Evolutionary conservation across 2,329 filamentous ascomycete species (phyloP).

Genomic region (Penicillium sp.): DNA sequence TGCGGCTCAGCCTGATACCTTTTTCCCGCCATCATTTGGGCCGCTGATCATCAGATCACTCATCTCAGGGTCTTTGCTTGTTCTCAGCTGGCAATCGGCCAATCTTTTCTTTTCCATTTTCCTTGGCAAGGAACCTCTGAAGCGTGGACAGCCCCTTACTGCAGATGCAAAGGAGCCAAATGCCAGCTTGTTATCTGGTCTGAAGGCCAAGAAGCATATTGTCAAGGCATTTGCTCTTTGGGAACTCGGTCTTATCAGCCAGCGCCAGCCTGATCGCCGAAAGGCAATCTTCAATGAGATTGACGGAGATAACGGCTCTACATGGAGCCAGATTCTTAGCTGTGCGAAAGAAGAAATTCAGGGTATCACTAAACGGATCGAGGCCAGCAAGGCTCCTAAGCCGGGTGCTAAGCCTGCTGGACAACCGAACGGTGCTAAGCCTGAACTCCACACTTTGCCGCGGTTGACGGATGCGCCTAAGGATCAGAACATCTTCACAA

Average conservation of each 20-base stretch:
- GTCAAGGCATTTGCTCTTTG: slow-evolving; percentile 86
- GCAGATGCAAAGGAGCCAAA: slow-evolving; percentile 88
- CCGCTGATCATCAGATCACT: slow-evolving; percentile 63
- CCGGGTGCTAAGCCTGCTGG: slow-evolving; percentile 39
- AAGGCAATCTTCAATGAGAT: slow-evolving; percentile 86
- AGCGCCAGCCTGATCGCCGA: slow-evolving; percentile 74
- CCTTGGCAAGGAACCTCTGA: slow-evolving; percentile 79
- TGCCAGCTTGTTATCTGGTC: slow-evolving; percentile 80
- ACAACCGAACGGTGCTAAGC: slow-evolving; percentile 52
- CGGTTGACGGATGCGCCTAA: slow-evolving; percentile 57
- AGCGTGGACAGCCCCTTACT: slow-evolving; percentile 83
- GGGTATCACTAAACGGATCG: slow-evolving; percentile 70
- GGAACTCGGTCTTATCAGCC: slow-evolving; percentile 83
- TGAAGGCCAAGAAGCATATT: slow-evolving; percentile 81
- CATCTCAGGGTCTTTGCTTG: slow-evolving; percentile 69
- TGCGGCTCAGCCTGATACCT: slow-evolving; percentile 63
- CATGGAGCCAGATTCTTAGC: slow-evolving; percentile 79
- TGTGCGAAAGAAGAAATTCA: slow-evolving; percentile 73
- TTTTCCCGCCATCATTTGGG: slow-evolving; percentile 62
- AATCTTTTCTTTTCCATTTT: slow-evolving; percentile 82
- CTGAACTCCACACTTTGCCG: slow-evolving; percentile 54
- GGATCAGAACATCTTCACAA: slow-evolving; percentile 55
- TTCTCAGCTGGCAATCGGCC: slow-evolving; percentile 75
- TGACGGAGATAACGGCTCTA: slow-evolving; percentile 77
- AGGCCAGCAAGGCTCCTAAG: slow-evolving; percentile 61